These are phyloP conservation scores for Albugo candida DNA, from an alignment of 352 stramenopile species.

Conservation along the genomic window DNA sequence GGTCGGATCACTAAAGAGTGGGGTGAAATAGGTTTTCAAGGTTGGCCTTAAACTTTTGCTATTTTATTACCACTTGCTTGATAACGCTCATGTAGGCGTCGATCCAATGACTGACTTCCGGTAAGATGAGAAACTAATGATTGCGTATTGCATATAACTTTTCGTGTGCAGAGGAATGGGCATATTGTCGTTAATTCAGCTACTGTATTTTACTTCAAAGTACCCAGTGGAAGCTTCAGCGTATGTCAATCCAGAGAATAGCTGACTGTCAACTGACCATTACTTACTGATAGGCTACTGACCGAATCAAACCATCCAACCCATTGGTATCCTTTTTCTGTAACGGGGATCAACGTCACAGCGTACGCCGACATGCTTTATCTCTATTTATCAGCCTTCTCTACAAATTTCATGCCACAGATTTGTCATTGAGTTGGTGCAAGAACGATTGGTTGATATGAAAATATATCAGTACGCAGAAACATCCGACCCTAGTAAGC, in stretches of 20 bases:
- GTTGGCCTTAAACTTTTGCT: constrained; percentile 8
- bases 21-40: constrained; percentile 77
- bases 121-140: neutral
- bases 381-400: neutral
- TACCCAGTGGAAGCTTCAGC: constrained; percentile 53
- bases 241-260: constrained; percentile 10
- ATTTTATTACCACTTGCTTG: neutral
- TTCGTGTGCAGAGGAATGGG: constrained; percentile 38
- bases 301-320: constrained; percentile 70
- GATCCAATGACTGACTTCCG: constrained; percentile 73
- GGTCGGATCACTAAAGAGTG: constrained; percentile 75
- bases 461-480: constrained; percentile 33
- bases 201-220: constrained; percentile 50
- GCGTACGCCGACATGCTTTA: constrained; percentile 13
- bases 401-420: constrained; percentile 6
- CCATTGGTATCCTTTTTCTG: constrained; percentile 70
- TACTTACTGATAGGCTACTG: constrained; percentile 23
- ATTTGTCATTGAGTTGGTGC: constrained; percentile 57
- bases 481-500: constrained; percentile 8
- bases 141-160: neutral
- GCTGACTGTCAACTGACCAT: neutral
- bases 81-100: constrained; percentile 16
- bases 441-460: constrained; percentile 53
- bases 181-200: constrained; percentile 49
- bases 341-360: constrained; percentile 77